Percentiles rank a stretch among this genome's conserved stretches.
Evolutionary conservation across 345 rosid genomes (phyloP).

Genomic region (Gossypium arboreum): DNA sequence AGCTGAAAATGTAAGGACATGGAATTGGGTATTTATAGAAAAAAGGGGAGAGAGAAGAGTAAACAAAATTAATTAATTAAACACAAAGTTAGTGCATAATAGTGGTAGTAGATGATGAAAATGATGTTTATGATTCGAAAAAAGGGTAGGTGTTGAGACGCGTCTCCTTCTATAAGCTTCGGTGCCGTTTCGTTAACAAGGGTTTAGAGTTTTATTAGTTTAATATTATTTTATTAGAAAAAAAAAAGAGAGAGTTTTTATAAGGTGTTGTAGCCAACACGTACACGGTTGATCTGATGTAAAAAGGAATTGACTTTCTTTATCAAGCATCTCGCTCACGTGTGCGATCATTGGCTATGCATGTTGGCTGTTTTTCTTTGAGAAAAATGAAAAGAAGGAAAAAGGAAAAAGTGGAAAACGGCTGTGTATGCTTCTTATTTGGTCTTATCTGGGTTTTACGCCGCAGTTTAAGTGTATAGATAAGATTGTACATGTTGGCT

Average conservation of each 20-base stretch:
- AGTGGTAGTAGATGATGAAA: neutral
- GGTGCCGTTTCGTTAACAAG: neutral
- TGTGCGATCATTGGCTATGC: neutral
- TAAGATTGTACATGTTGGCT: too few relatives aligned
- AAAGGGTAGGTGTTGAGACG: neutral
- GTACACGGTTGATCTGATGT: neutral
- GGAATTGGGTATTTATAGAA: neutral
- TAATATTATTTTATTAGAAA: too few relatives aligned
- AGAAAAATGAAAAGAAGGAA: neutral
- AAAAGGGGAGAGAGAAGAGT: neutral
- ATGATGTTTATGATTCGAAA: neutral
- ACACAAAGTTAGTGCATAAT: neutral
- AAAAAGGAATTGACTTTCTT: neutral
- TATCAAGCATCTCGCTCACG: neutral
- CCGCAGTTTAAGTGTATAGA: too few relatives aligned
- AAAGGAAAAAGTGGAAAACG: too few relatives aligned
- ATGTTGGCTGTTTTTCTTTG: neutral
- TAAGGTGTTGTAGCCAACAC: neutral
- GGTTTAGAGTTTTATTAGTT: too few relatives aligned
- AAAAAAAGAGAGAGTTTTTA: too few relatives aligned
- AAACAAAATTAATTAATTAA: neutral
- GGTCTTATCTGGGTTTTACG: too few relatives aligned
- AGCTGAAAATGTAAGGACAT: neutral
- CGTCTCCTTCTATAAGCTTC: constrained; percentile 2
- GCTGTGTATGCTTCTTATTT: too few relatives aligned